phyloP scores from a whole-genome alignment of 2,329 filamentous ascomycete genomes.

The Neopestalotiopsis sp. region DNA sequence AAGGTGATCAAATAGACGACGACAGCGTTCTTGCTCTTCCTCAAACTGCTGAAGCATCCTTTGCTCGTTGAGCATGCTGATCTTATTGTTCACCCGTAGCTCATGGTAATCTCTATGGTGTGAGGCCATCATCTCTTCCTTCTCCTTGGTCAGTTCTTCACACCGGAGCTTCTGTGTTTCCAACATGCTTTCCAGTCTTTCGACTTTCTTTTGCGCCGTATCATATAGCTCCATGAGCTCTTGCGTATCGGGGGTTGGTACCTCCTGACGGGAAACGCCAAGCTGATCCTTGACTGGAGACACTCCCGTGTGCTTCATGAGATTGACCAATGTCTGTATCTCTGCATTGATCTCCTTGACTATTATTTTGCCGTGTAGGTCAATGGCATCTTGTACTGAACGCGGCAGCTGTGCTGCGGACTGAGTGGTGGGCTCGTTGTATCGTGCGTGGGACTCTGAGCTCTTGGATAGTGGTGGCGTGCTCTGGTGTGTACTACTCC shows the following conservation, averaged over 20 bases:
- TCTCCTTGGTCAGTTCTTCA: neutral
- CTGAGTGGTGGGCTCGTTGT: neutral
- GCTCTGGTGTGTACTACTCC: neutral
- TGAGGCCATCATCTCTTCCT: neutral
- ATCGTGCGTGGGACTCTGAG: neutral
- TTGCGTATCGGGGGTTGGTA: neutral
- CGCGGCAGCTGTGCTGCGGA: neutral
- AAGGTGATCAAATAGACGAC: conserved; percentile 91
- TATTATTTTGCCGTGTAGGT: neutral
- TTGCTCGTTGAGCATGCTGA: conserved; percentile 2
- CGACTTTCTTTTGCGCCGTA: neutral
- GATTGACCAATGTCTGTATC: neutral
- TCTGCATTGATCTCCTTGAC: neutral
- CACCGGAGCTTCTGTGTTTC: neutral
- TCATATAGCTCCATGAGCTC: neutral
- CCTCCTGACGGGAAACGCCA: neutral
- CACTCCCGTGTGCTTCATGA: neutral
- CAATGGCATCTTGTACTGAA: neutral
- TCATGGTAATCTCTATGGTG: neutral
- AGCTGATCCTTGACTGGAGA: neutral
- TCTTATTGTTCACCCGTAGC: neutral
- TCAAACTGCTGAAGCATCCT: conserved; percentile 66
- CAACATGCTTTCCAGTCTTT: neutral
- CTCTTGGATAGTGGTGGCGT: neutral
- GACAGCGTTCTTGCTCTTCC: conserved; percentile 77